phyloP scores from a whole-genome alignment of 2,329 filamentous ascomycete genomes.

The Aureobasidium sp. region DNA sequence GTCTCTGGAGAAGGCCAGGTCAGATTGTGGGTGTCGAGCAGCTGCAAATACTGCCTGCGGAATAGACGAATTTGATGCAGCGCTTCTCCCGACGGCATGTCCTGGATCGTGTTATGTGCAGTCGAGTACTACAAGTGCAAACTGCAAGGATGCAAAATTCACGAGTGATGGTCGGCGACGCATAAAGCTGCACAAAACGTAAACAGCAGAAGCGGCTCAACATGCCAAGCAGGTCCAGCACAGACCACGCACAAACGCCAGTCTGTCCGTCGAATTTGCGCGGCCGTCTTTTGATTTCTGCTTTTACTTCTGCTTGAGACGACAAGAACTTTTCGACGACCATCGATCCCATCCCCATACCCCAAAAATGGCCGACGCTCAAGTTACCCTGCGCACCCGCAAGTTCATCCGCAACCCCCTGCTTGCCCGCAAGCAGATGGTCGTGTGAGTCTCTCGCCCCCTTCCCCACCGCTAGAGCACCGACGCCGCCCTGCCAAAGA shows the following conservation, averaged over 20 bases:
- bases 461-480: constrained; percentile 1
- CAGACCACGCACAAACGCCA: constrained; percentile 3
- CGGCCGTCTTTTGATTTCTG: neutral
- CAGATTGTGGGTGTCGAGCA: constrained; percentile 53
- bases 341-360: constrained; percentile 20
- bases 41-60: constrained; percentile 70
- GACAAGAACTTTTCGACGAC: constrained; percentile 6
- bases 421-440: constrained; percentile 98
- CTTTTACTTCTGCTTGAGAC: constrained; percentile 7
- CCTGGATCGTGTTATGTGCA: neutral
- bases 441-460: constrained; percentile 56
- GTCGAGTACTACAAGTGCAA: neutral
- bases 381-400: constrained; percentile 69
- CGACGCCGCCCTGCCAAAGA: neutral
- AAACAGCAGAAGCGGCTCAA: neutral
- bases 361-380: constrained; percentile 77
- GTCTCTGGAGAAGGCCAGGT: constrained; percentile 53
- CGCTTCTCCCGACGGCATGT: neutral
- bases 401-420: constrained; percentile 99
- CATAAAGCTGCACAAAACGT: neutral
- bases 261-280: neutral
- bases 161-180: neutral
- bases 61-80: constrained; percentile 38
- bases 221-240: neutral
- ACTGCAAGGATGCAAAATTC: neutral